A percentile compares a stretch with the other conserved stretches of the same genome.
These are phyloP conservation scores for Helotiales sp. DNA, from an alignment of 2,329 filamentous ascomycete genomes.

Conservation along the genomic window DNA sequence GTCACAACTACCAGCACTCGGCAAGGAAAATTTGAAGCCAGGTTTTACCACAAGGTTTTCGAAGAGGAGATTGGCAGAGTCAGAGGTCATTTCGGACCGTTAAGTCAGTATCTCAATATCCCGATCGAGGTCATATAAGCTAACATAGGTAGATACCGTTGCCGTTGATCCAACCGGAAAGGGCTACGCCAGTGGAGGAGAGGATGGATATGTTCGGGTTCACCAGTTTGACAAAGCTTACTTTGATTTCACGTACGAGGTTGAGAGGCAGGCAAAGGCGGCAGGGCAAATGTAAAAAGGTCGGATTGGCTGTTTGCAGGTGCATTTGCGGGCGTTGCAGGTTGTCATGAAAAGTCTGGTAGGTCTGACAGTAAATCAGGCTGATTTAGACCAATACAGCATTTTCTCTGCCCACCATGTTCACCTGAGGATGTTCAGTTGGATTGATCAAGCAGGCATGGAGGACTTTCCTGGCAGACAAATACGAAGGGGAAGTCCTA, in stretches of 20 bases:
- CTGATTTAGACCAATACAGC: slow-evolving; percentile 2
- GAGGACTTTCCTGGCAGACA: no score
- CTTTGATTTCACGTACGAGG: slow-evolving; percentile 98
- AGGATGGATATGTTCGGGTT: slow-evolving; percentile 97
- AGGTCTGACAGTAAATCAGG: slow-evolving; percentile 6
- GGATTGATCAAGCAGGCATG: no score
- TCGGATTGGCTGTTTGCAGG: slow-evolving; percentile 13
- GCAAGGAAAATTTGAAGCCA: slow-evolving; percentile 98
- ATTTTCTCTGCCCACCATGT: background rate
- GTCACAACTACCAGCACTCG: slow-evolving; percentile 87
- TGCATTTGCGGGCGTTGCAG: slow-evolving; percentile 34
- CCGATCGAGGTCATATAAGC: background rate
- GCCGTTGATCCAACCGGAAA: slow-evolving; percentile 89
- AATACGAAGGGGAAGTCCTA: no score
- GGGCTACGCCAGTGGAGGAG: slow-evolving; percentile 91
- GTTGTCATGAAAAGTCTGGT: slow-evolving; percentile 21
- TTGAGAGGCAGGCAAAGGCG: slow-evolving; percentile 72
- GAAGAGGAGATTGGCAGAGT: slow-evolving; percentile 98
- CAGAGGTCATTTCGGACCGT: slow-evolving; percentile 83
- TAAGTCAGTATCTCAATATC: slow-evolving; percentile 57
- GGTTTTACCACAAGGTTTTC: slow-evolving; percentile 99
- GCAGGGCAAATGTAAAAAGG: slow-evolving; percentile 29
- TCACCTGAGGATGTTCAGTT: no score
- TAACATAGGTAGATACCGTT: slow-evolving; percentile 64
- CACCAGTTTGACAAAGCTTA: slow-evolving; percentile 99